phyloP scores from a whole-genome alignment of 106 monocot genomes.

The Apostasia shenzhenica region DNA sequence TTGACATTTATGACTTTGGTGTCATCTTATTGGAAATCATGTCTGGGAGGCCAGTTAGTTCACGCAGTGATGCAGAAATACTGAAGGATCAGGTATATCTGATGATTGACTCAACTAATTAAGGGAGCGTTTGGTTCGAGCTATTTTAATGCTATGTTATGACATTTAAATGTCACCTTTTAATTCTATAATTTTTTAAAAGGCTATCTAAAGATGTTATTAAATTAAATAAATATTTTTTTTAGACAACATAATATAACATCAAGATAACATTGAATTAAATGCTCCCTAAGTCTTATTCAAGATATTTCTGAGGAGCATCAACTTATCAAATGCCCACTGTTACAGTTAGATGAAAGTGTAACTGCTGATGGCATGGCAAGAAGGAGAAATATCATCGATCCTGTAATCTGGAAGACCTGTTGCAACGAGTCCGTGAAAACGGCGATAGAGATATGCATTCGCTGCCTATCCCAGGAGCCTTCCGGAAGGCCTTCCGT shows the following conservation, averaged over 20 bases:
- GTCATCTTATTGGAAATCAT: constrained; percentile 84
- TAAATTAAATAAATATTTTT: no score
- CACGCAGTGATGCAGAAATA: constrained; percentile 32
- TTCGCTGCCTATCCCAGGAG: constrained; percentile 66
- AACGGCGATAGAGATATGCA: constrained; percentile 77
- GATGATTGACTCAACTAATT: no score
- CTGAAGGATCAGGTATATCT: constrained; percentile 55
- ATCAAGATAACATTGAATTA: no score
- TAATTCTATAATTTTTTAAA: no score
- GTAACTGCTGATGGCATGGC: constrained; percentile 38
- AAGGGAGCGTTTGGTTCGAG: no score
- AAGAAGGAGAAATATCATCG: constrained; percentile 39
- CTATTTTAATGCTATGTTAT: no score
- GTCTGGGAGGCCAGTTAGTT: constrained; percentile 51
- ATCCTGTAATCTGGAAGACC: constrained; percentile 35
- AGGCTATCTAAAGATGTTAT: no score
- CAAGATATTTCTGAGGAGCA: no score
- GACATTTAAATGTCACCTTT: no score
- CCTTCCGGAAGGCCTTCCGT: constrained; percentile 66
- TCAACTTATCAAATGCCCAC: no score
- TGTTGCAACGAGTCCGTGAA: constrained; percentile 72
- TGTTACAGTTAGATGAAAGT: constrained; percentile 47
- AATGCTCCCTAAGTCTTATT: no score
- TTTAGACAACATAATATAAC: no score
- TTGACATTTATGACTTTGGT: constrained; percentile 92